Evolutionary conservation across 2,329 filamentous ascomycete genomes (phyloP).

Genomic region (Penicillium sp.): DNA sequence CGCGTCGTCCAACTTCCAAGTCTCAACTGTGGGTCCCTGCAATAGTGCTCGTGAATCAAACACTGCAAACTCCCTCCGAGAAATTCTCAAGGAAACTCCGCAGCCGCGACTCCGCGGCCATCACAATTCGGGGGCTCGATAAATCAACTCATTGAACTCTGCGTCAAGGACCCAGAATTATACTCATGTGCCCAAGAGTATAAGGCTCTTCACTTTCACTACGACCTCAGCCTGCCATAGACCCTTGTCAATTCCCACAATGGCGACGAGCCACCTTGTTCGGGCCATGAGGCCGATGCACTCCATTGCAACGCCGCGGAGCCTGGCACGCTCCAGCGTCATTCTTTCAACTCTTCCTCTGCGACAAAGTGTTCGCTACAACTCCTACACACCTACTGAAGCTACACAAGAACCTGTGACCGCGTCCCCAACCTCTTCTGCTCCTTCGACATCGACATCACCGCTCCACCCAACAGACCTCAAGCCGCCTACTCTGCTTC

Average conservation of each 20-base stretch:
- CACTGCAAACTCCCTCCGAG: conserved; percentile 26
- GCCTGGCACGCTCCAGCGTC: conserved; percentile 21
- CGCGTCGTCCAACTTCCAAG: neutral
- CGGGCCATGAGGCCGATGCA: conserved; percentile 30
- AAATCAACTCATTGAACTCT: too few relatives aligned
- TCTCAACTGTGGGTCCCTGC: too few relatives aligned
- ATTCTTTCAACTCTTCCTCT: conserved; percentile 13
- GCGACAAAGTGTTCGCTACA: conserved; percentile 13
- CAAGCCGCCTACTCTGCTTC: conserved; percentile 25
- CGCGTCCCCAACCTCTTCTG: conserved; percentile 7
- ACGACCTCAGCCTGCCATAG: too few relatives aligned
- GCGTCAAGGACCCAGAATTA: too few relatives aligned
- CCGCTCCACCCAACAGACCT: conserved; percentile 4
- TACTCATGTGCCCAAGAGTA: too few relatives aligned
- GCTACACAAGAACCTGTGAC: conserved; percentile 10
- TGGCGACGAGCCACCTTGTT: conserved; percentile 27
- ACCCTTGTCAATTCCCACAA: conserved; percentile 8
- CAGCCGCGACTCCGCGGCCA: conserved; percentile 10
- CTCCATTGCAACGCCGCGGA: conserved; percentile 21
- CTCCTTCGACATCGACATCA: conserved; percentile 1
- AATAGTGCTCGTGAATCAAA: conserved; percentile 19
- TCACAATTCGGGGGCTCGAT: neutral
- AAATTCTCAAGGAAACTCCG: conserved; percentile 24
- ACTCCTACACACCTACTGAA: conserved; percentile 11
- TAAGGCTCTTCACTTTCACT: too few relatives aligned